Evolutionary conservation across 106 monocot genomes (phyloP).

Genomic region (Cymbidium sinense): DNA sequence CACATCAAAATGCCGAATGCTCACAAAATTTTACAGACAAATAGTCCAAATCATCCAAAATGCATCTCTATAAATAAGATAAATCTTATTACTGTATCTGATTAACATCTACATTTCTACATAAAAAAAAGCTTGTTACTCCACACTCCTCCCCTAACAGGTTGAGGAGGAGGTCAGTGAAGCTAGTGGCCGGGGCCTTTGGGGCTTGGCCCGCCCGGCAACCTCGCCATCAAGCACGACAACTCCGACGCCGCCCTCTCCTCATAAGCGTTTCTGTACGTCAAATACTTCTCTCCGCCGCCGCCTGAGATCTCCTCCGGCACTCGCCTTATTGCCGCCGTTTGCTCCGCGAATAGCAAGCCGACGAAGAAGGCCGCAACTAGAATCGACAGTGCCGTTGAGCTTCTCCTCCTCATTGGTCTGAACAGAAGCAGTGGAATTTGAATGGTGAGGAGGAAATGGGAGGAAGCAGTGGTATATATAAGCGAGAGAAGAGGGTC

Average conservation of each 20-base stretch:
- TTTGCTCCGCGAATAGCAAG: not conserved
- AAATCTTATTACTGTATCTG: no score
- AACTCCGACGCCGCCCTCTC: constrained; percentile 6
- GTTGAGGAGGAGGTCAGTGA: not conserved
- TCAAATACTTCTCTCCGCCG: not conserved
- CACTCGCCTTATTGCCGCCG: not conserved
- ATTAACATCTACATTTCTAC: no score
- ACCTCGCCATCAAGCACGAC: constrained; percentile 22
- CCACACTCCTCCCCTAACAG: not conserved
- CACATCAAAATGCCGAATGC: no score
- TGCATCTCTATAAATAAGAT: no score
- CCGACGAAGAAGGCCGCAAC: not conserved
- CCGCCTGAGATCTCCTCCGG: not conserved
- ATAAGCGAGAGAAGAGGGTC: no score
- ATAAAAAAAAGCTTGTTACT: no score
- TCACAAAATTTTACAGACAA: no score
- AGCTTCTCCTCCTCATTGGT: not conserved
- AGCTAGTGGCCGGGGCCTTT: constrained; percentile 29
- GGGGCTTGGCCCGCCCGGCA: constrained; percentile 31
- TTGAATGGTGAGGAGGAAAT: no score
- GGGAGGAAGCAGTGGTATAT: no score
- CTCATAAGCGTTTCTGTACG: no score
- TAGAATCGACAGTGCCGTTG: not conserved
- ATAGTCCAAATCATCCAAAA: no score
- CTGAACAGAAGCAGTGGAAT: no score